Conservation (phyloP, 306 rosid genomes). For the Pyrus betulifolia region DNA sequence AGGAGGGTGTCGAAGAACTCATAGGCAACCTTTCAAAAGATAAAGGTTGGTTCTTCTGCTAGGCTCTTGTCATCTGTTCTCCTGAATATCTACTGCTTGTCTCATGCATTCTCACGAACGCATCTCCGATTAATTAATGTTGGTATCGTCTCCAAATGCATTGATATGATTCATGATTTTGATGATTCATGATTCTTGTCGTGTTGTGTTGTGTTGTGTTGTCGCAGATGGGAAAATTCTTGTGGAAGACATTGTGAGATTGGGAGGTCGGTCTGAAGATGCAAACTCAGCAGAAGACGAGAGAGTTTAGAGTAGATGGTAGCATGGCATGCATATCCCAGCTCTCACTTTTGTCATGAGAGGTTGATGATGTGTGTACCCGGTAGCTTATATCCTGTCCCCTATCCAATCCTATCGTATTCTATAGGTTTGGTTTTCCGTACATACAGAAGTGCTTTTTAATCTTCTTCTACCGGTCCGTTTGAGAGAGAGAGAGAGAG, state of each 20-base stretch:
- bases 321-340: neutral
- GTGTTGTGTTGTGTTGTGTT: neutral
- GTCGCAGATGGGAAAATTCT: constrained; percentile 85
- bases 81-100: neutral
- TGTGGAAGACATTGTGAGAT: constrained; percentile 85
- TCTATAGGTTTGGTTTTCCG: neutral
- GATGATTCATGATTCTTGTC: neutral
- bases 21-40: constrained; percentile 87
- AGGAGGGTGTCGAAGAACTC: constrained; percentile 94
- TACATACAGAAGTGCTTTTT: neutral
- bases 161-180: neutral
- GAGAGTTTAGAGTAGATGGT: neutral
- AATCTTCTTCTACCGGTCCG: neutral
- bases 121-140: too few species aligned
- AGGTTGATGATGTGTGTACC: neutral
- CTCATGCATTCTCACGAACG: too few species aligned
- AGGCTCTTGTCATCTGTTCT: neutral
- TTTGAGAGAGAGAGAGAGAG: too few species aligned
- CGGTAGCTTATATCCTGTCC: neutral
- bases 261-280: constrained; percentile 75
- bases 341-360: neutral
- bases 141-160: too few species aligned
- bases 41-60: constrained; percentile 31
- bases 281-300: constrained; percentile 37
- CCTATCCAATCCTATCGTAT: neutral